Conservation (phyloP, 495 filamentous ascomycete species). For the Neurospora africana region DNA sequence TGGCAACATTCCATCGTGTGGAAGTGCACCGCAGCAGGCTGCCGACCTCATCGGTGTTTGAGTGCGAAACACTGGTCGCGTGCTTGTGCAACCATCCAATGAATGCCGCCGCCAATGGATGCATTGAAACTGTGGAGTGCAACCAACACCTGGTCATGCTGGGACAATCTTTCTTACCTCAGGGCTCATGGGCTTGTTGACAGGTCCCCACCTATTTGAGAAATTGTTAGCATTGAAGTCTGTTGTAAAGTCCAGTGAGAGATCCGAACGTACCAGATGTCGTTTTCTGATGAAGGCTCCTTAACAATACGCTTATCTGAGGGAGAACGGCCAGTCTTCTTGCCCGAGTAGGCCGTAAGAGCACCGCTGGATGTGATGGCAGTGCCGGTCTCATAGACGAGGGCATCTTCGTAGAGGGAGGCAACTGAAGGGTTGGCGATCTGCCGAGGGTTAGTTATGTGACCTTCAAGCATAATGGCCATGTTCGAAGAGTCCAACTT, state of each 20-base stretch:
- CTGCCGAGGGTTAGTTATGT: constrained; percentile 33
- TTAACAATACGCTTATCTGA: constrained; percentile 95
- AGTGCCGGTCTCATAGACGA: constrained; percentile 96
- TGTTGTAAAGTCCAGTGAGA: neutral
- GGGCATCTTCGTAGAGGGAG: constrained; percentile 95
- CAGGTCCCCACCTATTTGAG: constrained; percentile 50
- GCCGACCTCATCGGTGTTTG: neutral
- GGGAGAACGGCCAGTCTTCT: constrained; percentile 95
- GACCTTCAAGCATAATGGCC: constrained; percentile 2
- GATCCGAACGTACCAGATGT: constrained; percentile 80
- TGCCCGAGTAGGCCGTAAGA: constrained; percentile 91
- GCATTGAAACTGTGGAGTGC: neutral
- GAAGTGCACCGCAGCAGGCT: neutral
- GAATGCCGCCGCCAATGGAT: neutral
- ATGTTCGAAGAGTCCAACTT: neutral
- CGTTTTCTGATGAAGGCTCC: constrained; percentile 76
- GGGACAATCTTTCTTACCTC: constrained; percentile 56
- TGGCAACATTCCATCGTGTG: neutral
- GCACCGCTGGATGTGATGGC: constrained; percentile 94
- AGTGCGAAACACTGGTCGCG: neutral
- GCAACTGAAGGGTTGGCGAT: constrained; percentile 84
- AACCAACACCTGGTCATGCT: neutral
- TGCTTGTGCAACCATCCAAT: neutral
- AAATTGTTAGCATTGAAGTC: constrained; percentile 1
- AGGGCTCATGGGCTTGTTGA: constrained; percentile 97